Conservation (phyloP, 2,329 filamentous ascomycete genomes). For the Uncinocarpus reesii region DNA sequence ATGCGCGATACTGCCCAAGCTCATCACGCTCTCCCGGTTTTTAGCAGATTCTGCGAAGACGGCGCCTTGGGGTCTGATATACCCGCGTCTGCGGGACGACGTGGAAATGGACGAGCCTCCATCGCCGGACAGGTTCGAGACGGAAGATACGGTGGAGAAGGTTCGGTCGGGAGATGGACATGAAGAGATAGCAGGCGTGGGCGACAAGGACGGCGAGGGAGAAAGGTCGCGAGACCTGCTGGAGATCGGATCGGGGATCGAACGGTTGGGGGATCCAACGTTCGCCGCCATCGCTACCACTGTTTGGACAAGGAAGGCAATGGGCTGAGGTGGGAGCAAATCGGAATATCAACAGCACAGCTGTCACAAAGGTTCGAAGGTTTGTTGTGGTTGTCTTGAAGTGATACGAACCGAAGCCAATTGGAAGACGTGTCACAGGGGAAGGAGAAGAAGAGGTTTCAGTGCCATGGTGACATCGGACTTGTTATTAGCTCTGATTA, state of each 20-base stretch:
- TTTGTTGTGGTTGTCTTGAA: not conserved
- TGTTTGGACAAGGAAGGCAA: not conserved
- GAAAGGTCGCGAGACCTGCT: slow-evolving; percentile 26
- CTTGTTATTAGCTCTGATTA: too few species aligned
- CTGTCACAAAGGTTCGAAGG: not conserved
- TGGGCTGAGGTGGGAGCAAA: not conserved
- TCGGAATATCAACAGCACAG: not conserved
- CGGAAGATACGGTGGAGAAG: slow-evolving; percentile 38
- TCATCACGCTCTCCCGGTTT: slow-evolving; percentile 89
- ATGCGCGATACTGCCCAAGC: slow-evolving; percentile 89
- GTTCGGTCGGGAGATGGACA: slow-evolving; percentile 37
- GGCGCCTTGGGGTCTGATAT: slow-evolving; percentile 76
- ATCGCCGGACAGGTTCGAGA: slow-evolving; percentile 37
- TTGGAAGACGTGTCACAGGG: slow-evolving; percentile 2
- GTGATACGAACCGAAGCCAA: slow-evolving; percentile 3
- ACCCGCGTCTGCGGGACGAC: slow-evolving; percentile 57
- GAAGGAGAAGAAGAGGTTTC: slow-evolving; percentile 7
- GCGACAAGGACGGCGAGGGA: slow-evolving; percentile 33
- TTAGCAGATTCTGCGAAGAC: slow-evolving; percentile 84
- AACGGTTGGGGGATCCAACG: not conserved
- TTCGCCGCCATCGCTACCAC: slow-evolving; percentile 5
- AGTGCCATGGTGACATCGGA: slow-evolving; percentile 11
- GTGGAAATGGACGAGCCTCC: slow-evolving; percentile 36
- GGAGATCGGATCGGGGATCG: slow-evolving; percentile 15
- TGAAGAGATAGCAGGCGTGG: slow-evolving; percentile 37